Evolutionary conservation across 768 basidiomycete species (phyloP), one percentile per base, ranked within the genome.

Genomic region (Naganishia friedmannii): DNA sequence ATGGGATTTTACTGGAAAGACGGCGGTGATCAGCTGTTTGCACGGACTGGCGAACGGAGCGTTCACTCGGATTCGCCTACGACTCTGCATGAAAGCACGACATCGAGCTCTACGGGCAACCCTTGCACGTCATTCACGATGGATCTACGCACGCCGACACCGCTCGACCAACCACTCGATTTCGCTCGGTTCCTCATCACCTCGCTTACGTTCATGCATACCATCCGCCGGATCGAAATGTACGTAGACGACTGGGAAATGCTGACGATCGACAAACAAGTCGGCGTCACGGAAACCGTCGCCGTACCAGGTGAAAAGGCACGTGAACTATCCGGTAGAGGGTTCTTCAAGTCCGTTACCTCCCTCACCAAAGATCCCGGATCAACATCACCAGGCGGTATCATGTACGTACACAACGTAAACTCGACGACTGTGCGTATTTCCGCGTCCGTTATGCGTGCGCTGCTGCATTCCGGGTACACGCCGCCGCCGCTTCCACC

Each of bases 1-100:
- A 95, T 95, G 93, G 89, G 88, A 0, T 97, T 96, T 79, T 91
- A 94, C 78, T 97, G 92, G 92, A 93, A 92, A 78, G 91, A 90
- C 76, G 90, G 89, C 75, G 91, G 90, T 75, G 92, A 93, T 76
- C 92, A 93, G 89, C 85, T 97, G 0, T 90, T 89, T 74, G 93
- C 90, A 19, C 87, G 92, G 42, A 87, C 91, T 42, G 93, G 92
- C 9, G 81, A 83, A 53, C 82, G 60, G 39, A 28, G 29, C 91
- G 13, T 78, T 76, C 65, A 75, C 15, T 67, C 71, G 63, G 67
- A 65, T 12, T 72, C 60, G 8, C n/a, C 23, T 12, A 48, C 31
- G n/a, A 60, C 8, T n/a, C n/a, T n/a, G 0, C 81, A 81, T 19
- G 77, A 78, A 65, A 69, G 51, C 2, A 32, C 37, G 10, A 67